Base-by-base conservation (phyloP, 306 rosid species). In the Trichosanthes truncata region DNA sequence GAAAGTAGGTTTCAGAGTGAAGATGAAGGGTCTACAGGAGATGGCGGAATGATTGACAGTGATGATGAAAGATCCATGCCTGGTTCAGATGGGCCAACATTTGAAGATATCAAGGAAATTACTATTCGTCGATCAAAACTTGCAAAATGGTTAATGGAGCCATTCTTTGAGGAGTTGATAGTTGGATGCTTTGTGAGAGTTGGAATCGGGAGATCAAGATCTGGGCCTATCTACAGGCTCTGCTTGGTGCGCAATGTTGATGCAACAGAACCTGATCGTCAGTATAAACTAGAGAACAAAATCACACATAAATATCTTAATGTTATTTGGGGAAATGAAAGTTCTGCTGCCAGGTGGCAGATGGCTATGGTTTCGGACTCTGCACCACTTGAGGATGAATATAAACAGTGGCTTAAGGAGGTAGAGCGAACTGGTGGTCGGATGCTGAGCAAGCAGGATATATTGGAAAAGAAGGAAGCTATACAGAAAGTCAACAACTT, bases 111-210 rank as follows among this genome's bases (percentile, higher is more conserved):
- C 55, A 93, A 80, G 85, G 97, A 90, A 69, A 88, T 95, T 79
- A 92, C 99, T 29, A 91, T 95, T 82, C 86, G 81, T 35, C 85
- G 99, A 82, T 91, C 97, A 10, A 93, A 91, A 74, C 97, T 95
- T 80, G 91, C 89, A 33, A 95, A 93, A 79, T 95, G 97, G 99
- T 75, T 89, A 14, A 89, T 93, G 97, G 97, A 95, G 81, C 99
- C 99, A 7, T 95, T 95, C 86, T 95, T 95, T 83, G 97, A 93
- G 84, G 99, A 93, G 84, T 86, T 95, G 59, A 91, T 93, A 46
- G 99, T 90, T 61, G 99, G 97, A 78, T 95, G 99, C 89, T 95
- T 93, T 82, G 97, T 95, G 46, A 85, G 99, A 83, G 97, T 95
- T 85, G 97, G 99, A 76, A 95, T 95, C 80, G 99, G 97, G 49